Evolutionary conservation across 495 filamentous ascomycete species (phyloP).

Genomic region (Parmelia sp.): DNA sequence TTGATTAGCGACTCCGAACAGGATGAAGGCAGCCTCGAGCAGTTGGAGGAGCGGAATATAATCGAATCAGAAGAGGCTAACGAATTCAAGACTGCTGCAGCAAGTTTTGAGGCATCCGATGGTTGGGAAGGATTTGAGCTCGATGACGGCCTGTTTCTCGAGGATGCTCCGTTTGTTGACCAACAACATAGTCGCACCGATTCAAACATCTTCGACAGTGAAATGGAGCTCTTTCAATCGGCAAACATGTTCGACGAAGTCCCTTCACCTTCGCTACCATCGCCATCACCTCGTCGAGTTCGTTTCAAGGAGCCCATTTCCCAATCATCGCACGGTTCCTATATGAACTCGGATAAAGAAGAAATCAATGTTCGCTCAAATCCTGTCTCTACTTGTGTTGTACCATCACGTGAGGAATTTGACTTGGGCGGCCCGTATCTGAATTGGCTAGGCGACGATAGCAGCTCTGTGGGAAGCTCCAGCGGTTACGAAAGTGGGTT

Average conservation of each 20-base stretch:
- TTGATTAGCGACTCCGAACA: constrained; percentile 72
- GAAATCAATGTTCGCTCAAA: constrained; percentile 17
- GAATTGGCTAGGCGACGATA: constrained; percentile 41
- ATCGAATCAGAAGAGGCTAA: constrained; percentile 49
- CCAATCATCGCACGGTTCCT: constrained; percentile 1
- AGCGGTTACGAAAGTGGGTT: constrained; percentile 78
- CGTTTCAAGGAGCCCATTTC: constrained; percentile 22
- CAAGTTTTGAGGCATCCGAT: constrained; percentile 29
- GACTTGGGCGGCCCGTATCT: constrained; percentile 22
- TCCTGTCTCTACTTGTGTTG: constrained; percentile 12
- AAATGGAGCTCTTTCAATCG: constrained; percentile 36
- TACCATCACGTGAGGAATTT: constrained; percentile 39
- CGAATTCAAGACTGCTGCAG: constrained; percentile 33
- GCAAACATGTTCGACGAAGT: constrained; percentile 1
- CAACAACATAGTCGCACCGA: constrained; percentile 34
- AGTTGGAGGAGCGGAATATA: constrained; percentile 67
- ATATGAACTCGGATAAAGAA: constrained; percentile 10
- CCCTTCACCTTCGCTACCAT: not conserved
- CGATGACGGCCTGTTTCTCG: constrained; percentile 45
- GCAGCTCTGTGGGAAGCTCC: constrained; percentile 50
- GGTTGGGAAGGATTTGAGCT: constrained; percentile 56
- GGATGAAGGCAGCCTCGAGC: constrained; percentile 65
- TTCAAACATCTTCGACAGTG: constrained; percentile 39
- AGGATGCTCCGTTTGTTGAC: constrained; percentile 45
- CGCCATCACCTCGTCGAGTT: constrained; percentile 17